Percentiles rank a stretch among this genome's conserved stretches.
phyloP scores from a whole-genome alignment of 257 asterid species.

The Solanum bulbocastanum region DNA sequence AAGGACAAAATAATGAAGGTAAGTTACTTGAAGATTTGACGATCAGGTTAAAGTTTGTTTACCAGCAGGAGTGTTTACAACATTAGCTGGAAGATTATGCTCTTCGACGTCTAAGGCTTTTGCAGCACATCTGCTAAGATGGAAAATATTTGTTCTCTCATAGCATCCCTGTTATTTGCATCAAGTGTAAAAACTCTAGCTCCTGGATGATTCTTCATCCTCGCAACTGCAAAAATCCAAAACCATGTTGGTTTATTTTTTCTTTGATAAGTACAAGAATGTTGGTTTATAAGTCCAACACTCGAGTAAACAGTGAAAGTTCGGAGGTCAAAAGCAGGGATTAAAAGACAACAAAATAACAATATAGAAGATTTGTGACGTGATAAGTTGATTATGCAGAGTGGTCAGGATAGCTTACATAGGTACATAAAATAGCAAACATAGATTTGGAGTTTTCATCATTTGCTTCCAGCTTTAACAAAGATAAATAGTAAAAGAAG shows the following conservation, averaged over 20 bases:
- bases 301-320: neutral
- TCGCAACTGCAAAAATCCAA: conserved; percentile 42
- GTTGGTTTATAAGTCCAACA: neutral
- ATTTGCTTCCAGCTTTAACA: neutral
- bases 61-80: neutral
- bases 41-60: neutral
- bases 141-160: conserved; percentile 51
- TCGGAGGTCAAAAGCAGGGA: neutral
- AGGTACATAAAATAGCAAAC: neutral
- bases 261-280: neutral
- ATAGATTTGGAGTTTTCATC: neutral
- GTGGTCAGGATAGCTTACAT: neutral
- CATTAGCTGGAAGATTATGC: neutral
- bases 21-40: neutral
- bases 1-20: neutral
- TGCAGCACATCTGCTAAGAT: conserved; percentile 33
- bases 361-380: neutral
- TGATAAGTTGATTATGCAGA: neutral
- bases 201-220: conserved; percentile 65
- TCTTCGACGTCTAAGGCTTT: conserved; percentile 15
- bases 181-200: conserved; percentile 43
- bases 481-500: neutral
- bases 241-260: neutral
- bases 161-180: conserved; percentile 56
- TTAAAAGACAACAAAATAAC: neutral